Conservation (phyloP, 768 basidiomycete species). For the Omphalotus guepiniiformis region DNA sequence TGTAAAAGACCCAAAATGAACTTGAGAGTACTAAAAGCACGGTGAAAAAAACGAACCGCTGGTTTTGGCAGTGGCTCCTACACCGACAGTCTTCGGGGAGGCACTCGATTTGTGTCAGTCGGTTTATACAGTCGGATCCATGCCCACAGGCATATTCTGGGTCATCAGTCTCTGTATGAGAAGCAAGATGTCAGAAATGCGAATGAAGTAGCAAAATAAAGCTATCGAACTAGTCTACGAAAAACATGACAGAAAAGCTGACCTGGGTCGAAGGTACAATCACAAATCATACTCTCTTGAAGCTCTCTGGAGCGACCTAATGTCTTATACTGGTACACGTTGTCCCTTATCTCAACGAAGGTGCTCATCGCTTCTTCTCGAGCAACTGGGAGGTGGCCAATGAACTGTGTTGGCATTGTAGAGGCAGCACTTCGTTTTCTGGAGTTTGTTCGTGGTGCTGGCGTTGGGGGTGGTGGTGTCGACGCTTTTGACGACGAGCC, state of each 20-base stretch:
- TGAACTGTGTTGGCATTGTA: conserved; percentile 53
- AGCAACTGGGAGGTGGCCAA: conserved; percentile 76
- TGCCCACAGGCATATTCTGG: conserved; percentile 75
- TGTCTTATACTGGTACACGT: conserved; percentile 83
- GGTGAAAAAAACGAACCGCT: conserved; percentile 57
- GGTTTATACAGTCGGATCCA: conserved; percentile 92
- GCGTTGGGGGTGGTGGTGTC: conserved; percentile 33
- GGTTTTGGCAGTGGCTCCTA: conserved; percentile 80
- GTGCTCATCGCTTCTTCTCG: conserved; percentile 65
- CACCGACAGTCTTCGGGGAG: conserved; percentile 87
- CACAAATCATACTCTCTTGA: conserved; percentile 93
- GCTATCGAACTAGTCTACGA: conserved; percentile 9
- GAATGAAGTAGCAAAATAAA: conserved; percentile 22
- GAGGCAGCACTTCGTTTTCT: conserved; percentile 30
- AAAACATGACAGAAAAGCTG: conserved; percentile 27
- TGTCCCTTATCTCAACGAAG: conserved; percentile 70
- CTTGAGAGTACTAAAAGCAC: background rate
- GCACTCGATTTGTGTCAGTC: conserved; percentile 96
- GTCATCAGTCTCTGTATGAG: conserved; percentile 50
- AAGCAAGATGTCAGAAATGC: conserved; percentile 19
- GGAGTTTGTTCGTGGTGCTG: conserved; percentile 18
- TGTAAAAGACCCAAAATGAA: conserved; percentile 26
- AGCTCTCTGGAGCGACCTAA: conserved; percentile 86
- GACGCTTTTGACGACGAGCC: background rate
- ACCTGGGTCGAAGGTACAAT: conserved; percentile 84